Conservation (phyloP, 1,284 basidiomycete genomes). For the Violaceomyces palustris region DNA sequence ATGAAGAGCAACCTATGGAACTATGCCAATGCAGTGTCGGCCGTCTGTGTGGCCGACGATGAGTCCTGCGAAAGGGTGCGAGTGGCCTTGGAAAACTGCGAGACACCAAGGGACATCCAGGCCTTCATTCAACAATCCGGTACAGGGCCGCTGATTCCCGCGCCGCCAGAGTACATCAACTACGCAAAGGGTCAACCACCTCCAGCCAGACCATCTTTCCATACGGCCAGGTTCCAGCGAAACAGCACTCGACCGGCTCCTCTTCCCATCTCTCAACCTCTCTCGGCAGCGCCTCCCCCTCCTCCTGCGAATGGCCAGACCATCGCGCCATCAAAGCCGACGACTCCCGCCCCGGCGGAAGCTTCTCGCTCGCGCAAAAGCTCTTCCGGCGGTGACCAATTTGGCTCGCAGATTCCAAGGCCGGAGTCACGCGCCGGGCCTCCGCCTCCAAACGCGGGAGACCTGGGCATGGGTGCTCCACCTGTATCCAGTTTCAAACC, state of each 20-base stretch:
- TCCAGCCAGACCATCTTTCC: slow-evolving; percentile 28
- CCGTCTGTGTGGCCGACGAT: slow-evolving; percentile 91
- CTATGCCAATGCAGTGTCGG: slow-evolving; percentile 90
- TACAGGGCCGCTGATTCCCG: slow-evolving; percentile 47
- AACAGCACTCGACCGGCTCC: slow-evolving; percentile 34
- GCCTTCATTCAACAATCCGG: slow-evolving; percentile 47
- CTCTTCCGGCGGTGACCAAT: too few relatives aligned
- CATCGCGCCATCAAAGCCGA: not conserved
- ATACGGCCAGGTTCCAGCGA: slow-evolving; percentile 45
- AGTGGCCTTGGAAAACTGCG: slow-evolving; percentile 48
- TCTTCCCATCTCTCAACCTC: slow-evolving; percentile 18
- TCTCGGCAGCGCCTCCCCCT: not conserved
- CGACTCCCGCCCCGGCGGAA: too few relatives aligned
- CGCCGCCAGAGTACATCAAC: slow-evolving; percentile 51
- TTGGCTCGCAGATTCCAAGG: too few relatives aligned
- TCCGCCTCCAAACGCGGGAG: too few relatives aligned
- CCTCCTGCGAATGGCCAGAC: not conserved
- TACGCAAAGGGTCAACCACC: slow-evolving; percentile 47
- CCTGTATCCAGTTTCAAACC: too few relatives aligned
- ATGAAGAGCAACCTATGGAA: slow-evolving; percentile 94
- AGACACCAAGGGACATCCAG: slow-evolving; percentile 41
- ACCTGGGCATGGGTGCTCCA: too few relatives aligned
- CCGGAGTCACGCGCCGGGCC: too few relatives aligned
- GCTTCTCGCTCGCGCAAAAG: too few relatives aligned
- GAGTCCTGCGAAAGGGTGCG: slow-evolving; percentile 57